Evolutionary conservation across 306 rosid species (phyloP).

Genomic region (Medicago lupulina): DNA sequence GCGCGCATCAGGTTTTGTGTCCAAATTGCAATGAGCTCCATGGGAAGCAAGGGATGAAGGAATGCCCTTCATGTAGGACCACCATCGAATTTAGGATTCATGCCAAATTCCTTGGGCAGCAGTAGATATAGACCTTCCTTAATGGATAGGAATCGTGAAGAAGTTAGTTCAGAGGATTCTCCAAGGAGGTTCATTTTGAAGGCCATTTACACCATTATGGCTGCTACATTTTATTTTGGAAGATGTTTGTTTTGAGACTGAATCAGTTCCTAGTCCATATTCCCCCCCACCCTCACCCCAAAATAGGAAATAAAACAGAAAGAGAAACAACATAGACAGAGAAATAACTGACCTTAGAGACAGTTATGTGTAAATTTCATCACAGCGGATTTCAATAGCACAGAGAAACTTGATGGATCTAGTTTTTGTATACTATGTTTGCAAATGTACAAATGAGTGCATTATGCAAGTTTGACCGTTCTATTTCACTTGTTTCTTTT

Average conservation of each 20-base stretch:
- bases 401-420: neutral
- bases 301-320: conserved; percentile 25
- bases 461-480: neutral
- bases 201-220: conserved; percentile 25
- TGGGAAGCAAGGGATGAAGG: conserved; percentile 71
- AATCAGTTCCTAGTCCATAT: conserved; percentile 21
- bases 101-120: conserved; percentile 45
- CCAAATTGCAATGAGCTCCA: conserved; percentile 67
- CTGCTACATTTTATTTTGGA: conserved; percentile 1
- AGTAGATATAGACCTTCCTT: conserved; percentile 20
- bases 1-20: conserved; percentile 73
- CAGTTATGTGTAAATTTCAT: conserved; percentile 39
- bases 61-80: conserved; percentile 77
- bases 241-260: conserved; percentile 34
- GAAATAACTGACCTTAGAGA: conserved; percentile 31
- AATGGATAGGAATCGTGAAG: conserved; percentile 15
- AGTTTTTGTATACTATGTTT: neutral
- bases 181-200: conserved; percentile 26
- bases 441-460: neutral
- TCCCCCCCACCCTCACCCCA: neutral
- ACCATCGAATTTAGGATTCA: conserved; percentile 56
- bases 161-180: conserved; percentile 17
- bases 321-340: conserved; percentile 34
- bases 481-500: too few relatives aligned
- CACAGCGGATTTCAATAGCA: conserved; percentile 33